Evolutionary conservation across 768 basidiomycete genomes (phyloP).

Genomic region (Ephemerocybe angulata): DNA sequence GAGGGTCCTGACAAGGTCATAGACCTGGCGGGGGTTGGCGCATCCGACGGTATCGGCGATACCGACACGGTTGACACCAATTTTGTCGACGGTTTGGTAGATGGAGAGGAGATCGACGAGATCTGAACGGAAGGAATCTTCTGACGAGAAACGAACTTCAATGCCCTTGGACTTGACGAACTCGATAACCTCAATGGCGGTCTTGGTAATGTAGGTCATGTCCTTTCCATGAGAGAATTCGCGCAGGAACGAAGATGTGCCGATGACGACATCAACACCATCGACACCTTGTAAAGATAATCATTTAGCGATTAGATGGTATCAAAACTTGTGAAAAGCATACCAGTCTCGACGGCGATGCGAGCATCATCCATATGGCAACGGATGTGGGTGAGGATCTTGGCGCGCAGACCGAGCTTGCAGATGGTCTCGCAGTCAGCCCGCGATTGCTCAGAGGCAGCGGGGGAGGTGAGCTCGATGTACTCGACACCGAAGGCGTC

Average conservation of each 20-base stretch:
- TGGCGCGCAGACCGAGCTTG: constrained; percentile 94
- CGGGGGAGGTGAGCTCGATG: constrained; percentile 98
- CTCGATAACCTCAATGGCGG: constrained; percentile 97
- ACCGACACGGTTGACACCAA: constrained; percentile 97
- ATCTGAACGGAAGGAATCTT: constrained; percentile 99
- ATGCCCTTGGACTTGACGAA: constrained; percentile 99
- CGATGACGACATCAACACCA: constrained; percentile 98
- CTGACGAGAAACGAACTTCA: constrained; percentile 98
- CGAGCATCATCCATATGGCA: constrained; percentile 99
- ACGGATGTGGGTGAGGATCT: constrained; percentile 97
- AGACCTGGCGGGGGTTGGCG: constrained; percentile 97
- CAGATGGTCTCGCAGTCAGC: constrained; percentile 97
- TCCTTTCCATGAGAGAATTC: constrained; percentile 99
- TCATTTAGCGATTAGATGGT: constrained; percentile 6
- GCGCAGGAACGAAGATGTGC: constrained; percentile 97
- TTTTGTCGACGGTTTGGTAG: constrained; percentile 99
- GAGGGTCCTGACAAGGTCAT: constrained; percentile 94
- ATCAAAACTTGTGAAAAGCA: constrained; percentile 18
- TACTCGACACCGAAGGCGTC: constrained; percentile 99
- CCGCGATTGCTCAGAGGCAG: constrained; percentile 93
- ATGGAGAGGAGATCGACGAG: constrained; percentile 97
- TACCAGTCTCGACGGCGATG: constrained; percentile 96
- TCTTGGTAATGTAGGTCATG: constrained; percentile 99
- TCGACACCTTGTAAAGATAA: constrained; percentile 70
- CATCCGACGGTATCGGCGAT: constrained; percentile 99